phyloP scores from a whole-genome alignment of 164 flowering plant species.

The Stephania japonica region DNA sequence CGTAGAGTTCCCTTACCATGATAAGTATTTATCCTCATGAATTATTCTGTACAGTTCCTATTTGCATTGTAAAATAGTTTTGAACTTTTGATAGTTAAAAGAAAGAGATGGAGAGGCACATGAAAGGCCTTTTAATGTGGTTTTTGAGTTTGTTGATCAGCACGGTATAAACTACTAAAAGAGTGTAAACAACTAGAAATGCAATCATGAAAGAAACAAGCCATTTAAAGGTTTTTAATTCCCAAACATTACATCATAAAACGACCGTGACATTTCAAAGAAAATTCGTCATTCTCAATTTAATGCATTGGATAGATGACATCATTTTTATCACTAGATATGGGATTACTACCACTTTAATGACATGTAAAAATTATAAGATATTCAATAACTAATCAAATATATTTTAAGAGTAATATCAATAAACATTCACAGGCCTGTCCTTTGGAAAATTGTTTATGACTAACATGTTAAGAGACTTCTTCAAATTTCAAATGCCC shows the following conservation, averaged over 20 bases:
- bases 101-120: background rate
- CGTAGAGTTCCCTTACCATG: background rate
- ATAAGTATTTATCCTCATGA: background rate
- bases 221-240: background rate
- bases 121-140: background rate
- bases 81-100: background rate
- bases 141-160: background rate
- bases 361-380: background rate
- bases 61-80: background rate
- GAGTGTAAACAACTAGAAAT: background rate
- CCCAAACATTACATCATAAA: background rate
- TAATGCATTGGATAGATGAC: background rate
- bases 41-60: background rate
- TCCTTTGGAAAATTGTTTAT: background rate
- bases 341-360: background rate
- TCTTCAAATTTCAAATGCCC: background rate
- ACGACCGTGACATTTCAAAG: background rate
- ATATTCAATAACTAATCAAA: background rate
- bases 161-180: background rate
- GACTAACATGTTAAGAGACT: background rate
- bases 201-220: background rate
- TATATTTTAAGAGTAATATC: background rate
- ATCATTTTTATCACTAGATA: background rate
- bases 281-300: background rate
- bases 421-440: background rate